Evolutionary conservation across 345 rosid species (phyloP), one percentile per base, ranked within the genome.

Genomic region (Lepidium aucheri): DNA sequence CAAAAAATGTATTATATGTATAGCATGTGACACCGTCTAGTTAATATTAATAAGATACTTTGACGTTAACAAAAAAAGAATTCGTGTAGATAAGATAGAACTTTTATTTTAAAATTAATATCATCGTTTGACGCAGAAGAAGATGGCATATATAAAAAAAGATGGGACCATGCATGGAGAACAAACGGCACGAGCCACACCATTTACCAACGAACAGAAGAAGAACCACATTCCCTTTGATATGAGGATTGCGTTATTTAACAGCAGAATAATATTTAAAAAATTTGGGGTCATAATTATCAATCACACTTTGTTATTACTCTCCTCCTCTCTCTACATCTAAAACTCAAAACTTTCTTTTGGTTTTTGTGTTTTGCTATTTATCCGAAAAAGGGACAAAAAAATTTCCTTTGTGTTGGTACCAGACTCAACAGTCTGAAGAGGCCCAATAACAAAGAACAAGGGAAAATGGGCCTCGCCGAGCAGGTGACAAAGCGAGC

Each of bases 141-240:
- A 59, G 9, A 26, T 33, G 51, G 15, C 32, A 16, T 40, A 30
- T 17, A 65, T 30, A 28, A 3, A 28, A 53, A 9, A 65, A 15
- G n/a, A 53, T 51, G 68, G 68, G 68, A 26, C 59, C 58, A 39
- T 15, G 18, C n/a, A 63, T 53, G 68, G 59, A 63, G 68, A 63
- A 63, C 70, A 65, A 65, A 65, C 11, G 20, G 40, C 41, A 11
- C 53, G 22, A 65, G 47, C 38, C 49, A 38, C 62, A 56, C 17
- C 14, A 62, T 4, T 34, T 4, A 18, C 22, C 3, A 50, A 11
- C 8, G 54, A n/a, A 24, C 26, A 36, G 58, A 15, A 8, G 24
- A 15, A 53, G 52, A 65, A 40, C 60, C 69, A 53, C 61, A 65
- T 65, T 52, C 69, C 51, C 3, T 28, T 26, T 40, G 42, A 7